Base-by-base conservation (phyloP, 345 rosid species). In the Microthlaspi erraticum region DNA sequence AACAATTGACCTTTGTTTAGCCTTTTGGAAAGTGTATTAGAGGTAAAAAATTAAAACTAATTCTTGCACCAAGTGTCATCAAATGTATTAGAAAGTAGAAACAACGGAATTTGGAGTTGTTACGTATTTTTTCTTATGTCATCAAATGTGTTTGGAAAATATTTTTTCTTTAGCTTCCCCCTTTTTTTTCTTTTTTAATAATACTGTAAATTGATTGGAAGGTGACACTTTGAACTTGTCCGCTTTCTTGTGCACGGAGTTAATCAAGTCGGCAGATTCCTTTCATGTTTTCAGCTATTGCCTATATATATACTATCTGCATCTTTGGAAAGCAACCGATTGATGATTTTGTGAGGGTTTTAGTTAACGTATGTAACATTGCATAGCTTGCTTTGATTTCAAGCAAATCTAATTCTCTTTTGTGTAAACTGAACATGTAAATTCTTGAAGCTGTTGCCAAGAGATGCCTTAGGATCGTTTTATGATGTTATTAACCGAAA, bases 181-280 rank as follows among this genome's bases (percentile, higher is more conserved):
- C 14, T 54, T 55, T 26, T 33, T 33, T 8, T n/a, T n/a, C n/a
- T n/a, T n/a, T n/a, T n/a, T n/a, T n/a, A 55, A 33, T 55, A 34
- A 2, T 16, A 6, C 20, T 32, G 60, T 55, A 55, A 55, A n/a
- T 10, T 55, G 41, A 33, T 55, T 55, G 60, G 60, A 55, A 33
- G 42, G 18, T 55, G 13, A 33, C 23, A 33, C 16, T 55, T 55
- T 55, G 60, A 55, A 55, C 60, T 55, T 55, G 60, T 33, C 60
- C 26, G 26, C 26, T 23, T 23, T 23, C 26, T 23, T 23, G 26
- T 0, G 26, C 26, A 23, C 26, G 2, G 26, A 23, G 26, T 23
- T 23, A 23, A 23, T 23, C 26, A 12, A 51, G 17, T 26, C n/a
- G 53, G 53, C 31, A 12, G 43, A 34, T 16, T 56, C 23, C 11